Evolutionary conservation across 495 filamentous ascomycete species (phyloP).

Genomic region (Talaromyces stipitatus): DNA sequence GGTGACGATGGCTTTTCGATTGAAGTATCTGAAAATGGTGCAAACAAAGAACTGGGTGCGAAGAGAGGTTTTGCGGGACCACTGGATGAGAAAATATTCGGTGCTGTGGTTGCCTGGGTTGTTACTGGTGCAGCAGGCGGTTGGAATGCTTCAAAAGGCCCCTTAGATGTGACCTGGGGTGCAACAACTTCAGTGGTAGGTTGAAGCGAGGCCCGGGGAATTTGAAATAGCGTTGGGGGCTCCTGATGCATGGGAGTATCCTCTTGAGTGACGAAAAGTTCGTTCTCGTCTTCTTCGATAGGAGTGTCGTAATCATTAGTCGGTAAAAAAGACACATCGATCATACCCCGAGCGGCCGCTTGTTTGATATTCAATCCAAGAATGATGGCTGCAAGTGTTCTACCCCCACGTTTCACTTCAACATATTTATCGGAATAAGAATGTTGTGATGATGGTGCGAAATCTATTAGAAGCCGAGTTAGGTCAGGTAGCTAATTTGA

Average conservation of each 20-base stretch:
- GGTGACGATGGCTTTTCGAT: background rate
- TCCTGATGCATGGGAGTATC: conserved; percentile 13
- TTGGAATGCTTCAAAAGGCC: background rate
- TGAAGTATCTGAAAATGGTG: background rate
- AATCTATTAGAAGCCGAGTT: conserved; percentile 19
- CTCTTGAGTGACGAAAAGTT: conserved; percentile 37
- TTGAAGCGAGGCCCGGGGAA: background rate
- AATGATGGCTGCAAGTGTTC: conserved; percentile 40
- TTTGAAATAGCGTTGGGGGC: conserved; percentile 10
- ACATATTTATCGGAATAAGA: conserved; percentile 42
- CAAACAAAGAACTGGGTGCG: background rate
- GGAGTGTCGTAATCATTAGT: conserved; percentile 4
- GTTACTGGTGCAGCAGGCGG: background rate
- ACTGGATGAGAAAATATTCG: background rate
- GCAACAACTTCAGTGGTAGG: background rate
- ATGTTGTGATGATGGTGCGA: conserved; percentile 39
- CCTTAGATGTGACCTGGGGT: background rate
- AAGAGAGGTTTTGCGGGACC: background rate
- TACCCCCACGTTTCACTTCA: conserved; percentile 42
- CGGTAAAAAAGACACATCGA: conserved; percentile 26
- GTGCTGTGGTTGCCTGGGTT: background rate
- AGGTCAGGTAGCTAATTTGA: background rate
- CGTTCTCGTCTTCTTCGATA: conserved; percentile 17
- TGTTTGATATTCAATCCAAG: conserved; percentile 44
- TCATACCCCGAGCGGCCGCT: conserved; percentile 37